Evolutionary conservation across 2,329 filamentous ascomycete species (phyloP), one percentile per base, ranked within the genome.

Genomic region (Diaporthe sp.): DNA sequence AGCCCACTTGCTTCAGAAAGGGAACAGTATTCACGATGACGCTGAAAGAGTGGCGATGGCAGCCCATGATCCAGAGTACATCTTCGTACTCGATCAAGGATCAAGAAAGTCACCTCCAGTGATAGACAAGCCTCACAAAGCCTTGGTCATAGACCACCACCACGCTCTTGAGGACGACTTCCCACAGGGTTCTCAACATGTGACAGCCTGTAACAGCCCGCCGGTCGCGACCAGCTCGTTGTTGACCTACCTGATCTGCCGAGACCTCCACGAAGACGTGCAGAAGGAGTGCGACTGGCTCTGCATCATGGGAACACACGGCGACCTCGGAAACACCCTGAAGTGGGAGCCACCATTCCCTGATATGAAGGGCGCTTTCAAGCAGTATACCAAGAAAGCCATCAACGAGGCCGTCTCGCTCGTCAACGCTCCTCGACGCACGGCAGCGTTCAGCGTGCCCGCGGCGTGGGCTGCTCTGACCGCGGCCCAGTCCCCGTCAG

Each of bases 301-400:
- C 0, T 92, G 91, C 72, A 87, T 88, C 3, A 87, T 93, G 77
- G 92, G 92, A 12, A 93, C 92, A 0, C 90, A 93, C 77, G 92
- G 92, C 3, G 92, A 94, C 77, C 85, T 94, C 0, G 92, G 92
- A 20, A 92, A 89, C 53, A 88, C 88, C 0, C 77, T 93, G 22
- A 93, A 93, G 80, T 94, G 92, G 92, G 84, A 90, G 31, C 86
- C 88, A 0, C 92, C 92, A 0, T 93, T 94, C 77, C 92, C 92
- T 1, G 90, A 93, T 76, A 93, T 94, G 91, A 86, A 85, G 25
- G 81, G 85, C 1, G 88, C 88, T 0, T 90, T 94, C 78, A 93
- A 92, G 78, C 84, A 81, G 20, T 86, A 92, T 79, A 90, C 90
- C 0, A 93, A 92, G 78, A 93, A 91, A 78, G 83, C 88, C 0